Evolutionary conservation across 352 stramenopile genomes (phyloP), one percentile per base, ranked within the genome.

Genomic region (Phytophthora nicotianae): DNA sequence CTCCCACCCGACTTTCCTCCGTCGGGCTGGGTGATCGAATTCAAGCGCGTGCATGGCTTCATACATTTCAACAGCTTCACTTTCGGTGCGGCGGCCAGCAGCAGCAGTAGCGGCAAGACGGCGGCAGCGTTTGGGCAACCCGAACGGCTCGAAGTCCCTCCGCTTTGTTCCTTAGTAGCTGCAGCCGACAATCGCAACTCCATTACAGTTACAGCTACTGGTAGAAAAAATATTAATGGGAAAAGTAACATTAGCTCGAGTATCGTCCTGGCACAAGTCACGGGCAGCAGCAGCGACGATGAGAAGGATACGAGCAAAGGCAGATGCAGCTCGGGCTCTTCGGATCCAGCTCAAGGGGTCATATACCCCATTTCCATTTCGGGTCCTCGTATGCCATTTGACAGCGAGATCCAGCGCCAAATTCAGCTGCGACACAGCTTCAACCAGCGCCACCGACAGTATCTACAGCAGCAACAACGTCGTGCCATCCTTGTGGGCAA

Each of bases 11-110:
- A 85, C 58, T 88, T 88, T 37, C 78, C 75, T 0, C 68, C 73
- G 33, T 76, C 57, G 9, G 64, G 62, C 35, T 88, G 78, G 78
- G 70, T 88, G 61, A 53, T 69, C 20, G 55, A 70, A 33, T 88
- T 88, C 48, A 79, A 80, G 62, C 78, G 73, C n/a, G 49, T 56
- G 20, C 65, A 85, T 50, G 75, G 75, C 52, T 81, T 88, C 46
- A 21, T 68, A 45, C 16, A 81, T 37, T 33, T 74, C 61, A 54
- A 75, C 58, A 66, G 51, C 54, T 66, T 75, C 50, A 21, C 29
- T 32, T 64, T 64, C 23, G 33, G 58, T 4, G 29, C 41, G 3
- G 47, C 26, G 17, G 38, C 11, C 24, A 37, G 37, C n/a, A 13
- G 14, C 24, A 14, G 19, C 7, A 37, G 29, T 13, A 7, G 45